Evolutionary conservation across 257 asterid species (phyloP), one percentile per base, ranked within the genome.

Genomic region (Solanum virginianum): DNA sequence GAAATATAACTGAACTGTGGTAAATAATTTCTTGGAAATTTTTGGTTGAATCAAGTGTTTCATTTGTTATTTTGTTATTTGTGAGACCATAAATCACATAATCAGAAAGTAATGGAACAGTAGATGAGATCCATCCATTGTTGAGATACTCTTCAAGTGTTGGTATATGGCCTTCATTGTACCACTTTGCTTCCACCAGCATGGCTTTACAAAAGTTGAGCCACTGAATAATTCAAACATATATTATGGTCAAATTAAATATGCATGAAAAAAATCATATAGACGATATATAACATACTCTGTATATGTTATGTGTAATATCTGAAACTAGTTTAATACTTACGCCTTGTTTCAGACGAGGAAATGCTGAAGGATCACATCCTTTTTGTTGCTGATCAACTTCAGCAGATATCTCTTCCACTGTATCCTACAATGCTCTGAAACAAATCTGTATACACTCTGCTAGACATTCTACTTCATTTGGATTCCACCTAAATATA

Each of bases 101-200:
- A n/a, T 89, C 65, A 4, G 91, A 85, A 26, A 91, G 89, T 57
- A 92, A 36, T 15, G 91, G 88, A 3, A 92, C 93, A 0, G 91
- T 87, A 0, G 93, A 91, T 51, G 95, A 90, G 26, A 49, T 84
- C 93, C 95, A 92, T 2, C 92, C 97, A 32, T 93, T 93, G 0
- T 87, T 86, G 5, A 93, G 83, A 81, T 92, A 91, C 75, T 92
- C 92, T 36, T 57, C 4, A 4, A 92, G 93, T 3, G 93, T 86
- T 32, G 97, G 94, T 14, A 79, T 80, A 16, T 88, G 81, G 0
- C 91, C 89, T 60, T 24, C 80, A 80, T 89, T 71, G 36, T 88
- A 84, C 96, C 97, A 93, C 57, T 62, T 89, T 62, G 96, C 94
- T 89, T 93, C 97, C 79, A 85, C 79, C 1, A 88, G 82, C 55